Evolutionary conservation across 371 early-diverging fungal species (phyloP).

Genomic region (Mortierella sp.): DNA sequence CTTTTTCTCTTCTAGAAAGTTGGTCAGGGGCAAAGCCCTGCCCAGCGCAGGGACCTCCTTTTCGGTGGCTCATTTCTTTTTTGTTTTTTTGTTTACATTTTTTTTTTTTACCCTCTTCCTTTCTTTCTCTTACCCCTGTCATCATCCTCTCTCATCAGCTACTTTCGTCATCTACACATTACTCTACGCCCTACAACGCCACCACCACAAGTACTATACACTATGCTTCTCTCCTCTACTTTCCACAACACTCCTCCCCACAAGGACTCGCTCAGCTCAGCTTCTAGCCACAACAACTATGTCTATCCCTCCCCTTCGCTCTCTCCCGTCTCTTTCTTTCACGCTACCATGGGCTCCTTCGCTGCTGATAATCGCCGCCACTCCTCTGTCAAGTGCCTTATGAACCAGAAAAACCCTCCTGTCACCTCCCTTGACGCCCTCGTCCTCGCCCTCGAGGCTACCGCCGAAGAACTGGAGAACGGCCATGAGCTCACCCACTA

Average conservation of each 20-base stretch:
- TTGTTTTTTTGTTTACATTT: neutral
- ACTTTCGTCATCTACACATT: neutral
- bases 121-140: neutral
- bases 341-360: conserved; percentile 18
- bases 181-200: neutral
- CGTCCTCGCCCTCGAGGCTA: conserved; percentile 51
- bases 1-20: neutral
- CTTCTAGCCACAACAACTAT: conserved; percentile 8
- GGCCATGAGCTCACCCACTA: neutral
- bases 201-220: neutral
- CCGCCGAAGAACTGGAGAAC: conserved; percentile 34
- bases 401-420: conserved; percentile 24
- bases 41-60: conserved; percentile 10
- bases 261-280: conserved; percentile 5
- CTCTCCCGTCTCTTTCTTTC: conserved; percentile 41
- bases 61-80: conserved; percentile 17
- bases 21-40: neutral
- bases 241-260: conserved; percentile 8
- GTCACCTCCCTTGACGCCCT: conserved; percentile 51
- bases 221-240: neutral
- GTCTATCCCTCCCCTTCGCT: conserved; percentile 53
- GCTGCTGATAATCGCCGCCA: conserved; percentile 13
- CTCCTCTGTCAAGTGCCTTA: conserved; percentile 25
- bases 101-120: neutral
- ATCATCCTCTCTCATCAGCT: neutral